Evolutionary conservation across 164 flowering plant species (phyloP).

Genomic region (Aristolochia contorta): DNA sequence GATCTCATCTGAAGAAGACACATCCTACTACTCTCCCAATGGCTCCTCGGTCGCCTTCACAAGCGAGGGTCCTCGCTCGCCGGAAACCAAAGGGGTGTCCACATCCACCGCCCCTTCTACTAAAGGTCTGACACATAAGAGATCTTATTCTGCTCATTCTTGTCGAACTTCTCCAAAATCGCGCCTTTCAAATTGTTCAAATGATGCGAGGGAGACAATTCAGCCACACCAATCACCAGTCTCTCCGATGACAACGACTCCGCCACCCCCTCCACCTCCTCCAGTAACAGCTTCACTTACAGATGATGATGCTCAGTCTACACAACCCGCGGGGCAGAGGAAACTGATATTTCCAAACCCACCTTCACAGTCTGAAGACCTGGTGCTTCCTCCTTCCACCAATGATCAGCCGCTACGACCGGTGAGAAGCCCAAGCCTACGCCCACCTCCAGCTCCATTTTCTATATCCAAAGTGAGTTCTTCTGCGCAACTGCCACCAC

Average conservation of each 20-base stretch:
- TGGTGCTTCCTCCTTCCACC: conserved; percentile 30
- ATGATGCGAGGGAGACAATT: conserved; percentile 33
- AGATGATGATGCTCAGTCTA: conserved; percentile 10
- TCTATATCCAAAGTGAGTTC: conserved; percentile 21
- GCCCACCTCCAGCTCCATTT: conserved; percentile 13
- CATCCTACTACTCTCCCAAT: conserved; percentile 56
- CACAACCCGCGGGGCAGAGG: conserved; percentile 24
- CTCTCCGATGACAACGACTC: conserved; percentile 11
- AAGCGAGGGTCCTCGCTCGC: conserved; percentile 23
- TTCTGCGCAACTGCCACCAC: neutral
- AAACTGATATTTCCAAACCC: conserved; percentile 50
- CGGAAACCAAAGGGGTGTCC: conserved; percentile 24
- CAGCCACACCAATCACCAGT: conserved; percentile 11
- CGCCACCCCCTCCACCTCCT: conserved; percentile 19
- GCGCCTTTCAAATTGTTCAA: conserved; percentile 36
- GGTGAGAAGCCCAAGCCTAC: conserved; percentile 16
- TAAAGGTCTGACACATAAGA: conserved; percentile 3
- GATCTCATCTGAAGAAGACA: conserved; percentile 61
- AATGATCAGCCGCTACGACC: conserved; percentile 15
- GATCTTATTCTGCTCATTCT: conserved; percentile 34
- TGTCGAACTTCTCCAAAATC: conserved; percentile 71
- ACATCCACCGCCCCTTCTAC: neutral
- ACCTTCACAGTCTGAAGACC: conserved; percentile 47
- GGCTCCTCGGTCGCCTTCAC: conserved; percentile 37
- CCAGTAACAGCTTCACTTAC: conserved; percentile 8